Conservation (phyloP, 306 rosid species). For the Parietaria judaica region DNA sequence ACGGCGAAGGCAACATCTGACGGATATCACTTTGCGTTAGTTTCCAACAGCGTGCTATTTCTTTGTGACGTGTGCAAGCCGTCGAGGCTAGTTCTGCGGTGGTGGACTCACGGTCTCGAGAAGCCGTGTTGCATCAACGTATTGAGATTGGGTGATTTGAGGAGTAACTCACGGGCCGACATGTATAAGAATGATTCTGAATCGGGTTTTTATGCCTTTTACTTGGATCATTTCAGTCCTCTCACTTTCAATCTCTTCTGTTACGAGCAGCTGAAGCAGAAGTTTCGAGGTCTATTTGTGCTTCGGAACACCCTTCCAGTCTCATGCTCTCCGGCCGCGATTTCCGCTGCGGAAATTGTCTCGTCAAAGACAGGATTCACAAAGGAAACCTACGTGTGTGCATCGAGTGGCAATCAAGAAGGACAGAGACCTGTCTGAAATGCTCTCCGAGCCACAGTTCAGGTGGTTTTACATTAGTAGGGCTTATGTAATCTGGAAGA, state of each 20-base stretch:
- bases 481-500: conserved; percentile 52
- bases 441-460: conserved; percentile 34
- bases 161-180: conserved; percentile 36
- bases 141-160: conserved; percentile 38
- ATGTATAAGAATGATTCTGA: conserved; percentile 41
- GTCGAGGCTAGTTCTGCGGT: conserved; percentile 37
- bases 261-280: conserved; percentile 32
- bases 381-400: conserved; percentile 52
- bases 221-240: conserved; percentile 55
- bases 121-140: conserved; percentile 34
- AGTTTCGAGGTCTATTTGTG: conserved; percentile 25
- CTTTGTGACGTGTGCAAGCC: conserved; percentile 56
- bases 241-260: conserved; percentile 50
- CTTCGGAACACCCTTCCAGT: conserved; percentile 47
- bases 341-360: conserved; percentile 51
- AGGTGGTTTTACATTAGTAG: conserved; percentile 54
- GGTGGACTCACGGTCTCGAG: conserved; percentile 53
- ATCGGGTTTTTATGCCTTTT: conserved; percentile 52
- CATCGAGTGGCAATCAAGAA: conserved; percentile 61
- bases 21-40: conserved; percentile 37
- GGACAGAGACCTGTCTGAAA: conserved; percentile 31
- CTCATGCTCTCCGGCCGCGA: conserved; percentile 34
- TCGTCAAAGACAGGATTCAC: conserved; percentile 40
- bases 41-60: conserved; percentile 38
- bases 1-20: conserved; percentile 41